These are phyloP conservation scores for Cryphonectria naterciae DNA, from an alignment of 2,329 filamentous ascomycete species.

Conservation along the genomic window DNA sequence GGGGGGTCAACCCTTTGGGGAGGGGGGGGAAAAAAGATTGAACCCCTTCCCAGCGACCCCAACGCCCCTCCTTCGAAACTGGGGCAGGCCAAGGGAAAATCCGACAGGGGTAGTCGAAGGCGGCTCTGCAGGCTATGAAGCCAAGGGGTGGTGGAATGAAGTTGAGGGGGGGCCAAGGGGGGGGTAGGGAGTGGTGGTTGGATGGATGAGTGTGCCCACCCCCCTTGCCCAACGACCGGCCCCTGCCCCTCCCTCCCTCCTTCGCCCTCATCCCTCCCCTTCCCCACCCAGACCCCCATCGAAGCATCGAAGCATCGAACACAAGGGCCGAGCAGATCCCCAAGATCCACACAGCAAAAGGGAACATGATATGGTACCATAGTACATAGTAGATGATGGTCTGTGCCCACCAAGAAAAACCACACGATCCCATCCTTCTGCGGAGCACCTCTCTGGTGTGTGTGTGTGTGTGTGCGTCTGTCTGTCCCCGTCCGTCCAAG, in stretches of 20 bases:
- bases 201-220: not conserved
- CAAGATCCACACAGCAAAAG: not conserved
- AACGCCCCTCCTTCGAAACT: not conserved
- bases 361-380: not conserved
- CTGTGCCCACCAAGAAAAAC: not conserved
- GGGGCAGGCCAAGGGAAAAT: not conserved
- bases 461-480: too few species aligned
- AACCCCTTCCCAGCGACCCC: constrained; percentile 9
- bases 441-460: not conserved
- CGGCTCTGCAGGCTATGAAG: constrained; percentile 5
- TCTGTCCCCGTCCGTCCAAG: not conserved
- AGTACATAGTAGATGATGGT: not conserved
- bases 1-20: too few species aligned
- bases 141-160: not conserved
- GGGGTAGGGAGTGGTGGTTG: too few species aligned
- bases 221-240: not conserved
- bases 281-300: not conserved
- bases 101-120: not conserved
- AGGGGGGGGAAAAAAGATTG: not conserved
- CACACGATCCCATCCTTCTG: not conserved
- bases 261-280: not conserved
- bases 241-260: not conserved
- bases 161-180: too few species aligned
- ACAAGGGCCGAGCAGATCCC: not conserved
- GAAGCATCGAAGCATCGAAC: constrained; percentile 5